Evolutionary conservation across 495 filamentous ascomycete species (phyloP), one percentile per base, ranked within the genome.

Genomic region (Emericellopsis terricola): DNA sequence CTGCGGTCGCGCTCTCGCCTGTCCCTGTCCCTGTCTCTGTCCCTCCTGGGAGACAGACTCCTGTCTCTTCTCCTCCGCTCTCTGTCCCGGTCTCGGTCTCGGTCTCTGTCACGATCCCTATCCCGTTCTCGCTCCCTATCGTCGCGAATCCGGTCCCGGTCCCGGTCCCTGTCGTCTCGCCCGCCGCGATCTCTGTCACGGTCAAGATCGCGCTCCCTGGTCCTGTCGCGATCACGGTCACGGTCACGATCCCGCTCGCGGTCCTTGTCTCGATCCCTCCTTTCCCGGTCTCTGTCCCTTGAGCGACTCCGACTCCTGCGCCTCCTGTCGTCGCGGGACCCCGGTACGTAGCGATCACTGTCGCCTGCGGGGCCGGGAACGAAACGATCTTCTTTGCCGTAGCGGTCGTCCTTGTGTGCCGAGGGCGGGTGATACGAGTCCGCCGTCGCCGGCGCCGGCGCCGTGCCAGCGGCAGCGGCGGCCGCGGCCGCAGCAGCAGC

Each of bases 291-390:
- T 19, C 43, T 21, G 15, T 41, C 19, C 35, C 53, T 52, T 23
- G 46, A 44, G 7, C 39, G 40, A 15, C 44, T 39, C 19, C 41
- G 36, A 29, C 36, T 41, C 21, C 34, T 41, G 11, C 39, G 30
- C 21, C 27, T 34, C 24, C 39, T 21, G 19, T 41, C 34, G 18
- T 54, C 42, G 28, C 47, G 41, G 31, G 49, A 48, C 15, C 50
- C 44, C 19, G 52, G 50, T 21, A 48, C 20, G 17, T 47, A 44
- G 21, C 41, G 40, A 9, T 51, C 45, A 36, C 51, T 36, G 5
- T 50, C 46, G 4, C n/a, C n/a, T n/a, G n/a, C n/a, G n/a, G n/a
- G n/a, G n/a, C n/a, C n/a, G n/a, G n/a, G n/a, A n/a, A n/a, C n/a
- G n/a, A n/a, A n/a, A n/a, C n/a, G n/a, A n/a, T n/a, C n/a, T n/a